Evolutionary conservation across 768 basidiomycete genomes (phyloP), one percentile per base, ranked within the genome.

Genomic region (Thelephora ganbajun): DNA sequence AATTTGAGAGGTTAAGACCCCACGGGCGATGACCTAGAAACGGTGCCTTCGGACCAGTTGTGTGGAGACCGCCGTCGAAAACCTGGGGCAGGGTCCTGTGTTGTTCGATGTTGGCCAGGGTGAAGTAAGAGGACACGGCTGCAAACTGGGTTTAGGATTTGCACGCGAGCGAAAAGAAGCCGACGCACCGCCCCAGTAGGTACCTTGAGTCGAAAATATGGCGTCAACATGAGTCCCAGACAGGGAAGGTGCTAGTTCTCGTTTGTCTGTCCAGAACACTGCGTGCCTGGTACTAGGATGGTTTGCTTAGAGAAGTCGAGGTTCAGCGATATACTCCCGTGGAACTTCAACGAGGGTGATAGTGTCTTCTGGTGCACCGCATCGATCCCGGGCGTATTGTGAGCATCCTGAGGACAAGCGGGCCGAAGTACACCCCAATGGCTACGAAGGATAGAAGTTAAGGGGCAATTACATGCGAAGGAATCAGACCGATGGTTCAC

Each of bases 211-310:
- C 18, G 53, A 53, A 23, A 50, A 47, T 35, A 7, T 33, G 9
- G 42, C 50, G 9, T 30, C 9, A 30, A 23, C 33, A 44, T 44
- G 12, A 43, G 33, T 43, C 6, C 33, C 9, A 48, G 33, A 39
- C n/a, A 26, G 22, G 43, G 41, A 23, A 5, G 34, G 23, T 22
- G 30, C 47, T 37, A 22, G n/a, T n/a, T 61, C 73, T 50, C 53
- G 84, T 85, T 82, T 52, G 84, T 82, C 64, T 87, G 82, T 33
- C 86, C 86, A 11, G 83, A 77, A 43, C 74, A 74, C 63, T 82
- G 82, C 1, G 88, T 89, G 18, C 83, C 86, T 16, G 87, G 80
- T 16, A 90, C 77, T 44, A 72, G 63, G 14, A 80, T 63, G n/a
- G 74, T 66, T 64, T 91, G 88, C 49, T 64, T 71, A 33, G 70